phyloP scores from a whole-genome alignment of 2,329 filamentous ascomycete genomes.

The Venturia oleaginea region DNA sequence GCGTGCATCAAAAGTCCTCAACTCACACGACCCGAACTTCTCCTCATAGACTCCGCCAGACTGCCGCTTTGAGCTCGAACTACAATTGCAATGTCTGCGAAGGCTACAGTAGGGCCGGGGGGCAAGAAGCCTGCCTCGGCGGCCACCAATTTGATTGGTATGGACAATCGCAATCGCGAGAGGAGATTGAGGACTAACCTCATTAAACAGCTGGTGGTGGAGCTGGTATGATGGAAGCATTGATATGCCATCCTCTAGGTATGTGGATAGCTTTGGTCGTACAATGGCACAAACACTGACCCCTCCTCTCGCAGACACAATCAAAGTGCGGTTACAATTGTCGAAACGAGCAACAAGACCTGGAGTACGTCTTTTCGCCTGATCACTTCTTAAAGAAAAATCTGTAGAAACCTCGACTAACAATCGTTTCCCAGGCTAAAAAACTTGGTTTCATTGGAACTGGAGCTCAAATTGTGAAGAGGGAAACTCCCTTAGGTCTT shows the following conservation, averaged over 20 bases:
- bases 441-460: constrained; percentile 82
- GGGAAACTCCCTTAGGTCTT: constrained; percentile 83
- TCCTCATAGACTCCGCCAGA: background rate
- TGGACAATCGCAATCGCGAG: background rate
- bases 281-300: constrained; percentile 6
- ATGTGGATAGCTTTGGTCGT: constrained; percentile 25
- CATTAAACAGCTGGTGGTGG: constrained; percentile 69
- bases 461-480: constrained; percentile 74
- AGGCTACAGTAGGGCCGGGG: constrained; percentile 9
- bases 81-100: constrained; percentile 11
- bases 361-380: constrained; percentile 47
- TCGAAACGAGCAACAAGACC: constrained; percentile 75
- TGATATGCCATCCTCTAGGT: constrained; percentile 91
- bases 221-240: constrained; percentile 98
- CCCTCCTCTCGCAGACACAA: constrained; percentile 57
- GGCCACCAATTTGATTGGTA: constrained; percentile 17
- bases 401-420: background rate
- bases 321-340: constrained; percentile 99
- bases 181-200: constrained; percentile 16
- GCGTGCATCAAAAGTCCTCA: background rate
- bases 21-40: background rate
- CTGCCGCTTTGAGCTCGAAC: background rate
- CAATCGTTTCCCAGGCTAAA: constrained; percentile 44
- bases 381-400: background rate
- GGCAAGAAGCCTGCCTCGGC: constrained; percentile 16